Conservation (phyloP, 306 rosid species). For the Begonia peltatifolia region DNA sequence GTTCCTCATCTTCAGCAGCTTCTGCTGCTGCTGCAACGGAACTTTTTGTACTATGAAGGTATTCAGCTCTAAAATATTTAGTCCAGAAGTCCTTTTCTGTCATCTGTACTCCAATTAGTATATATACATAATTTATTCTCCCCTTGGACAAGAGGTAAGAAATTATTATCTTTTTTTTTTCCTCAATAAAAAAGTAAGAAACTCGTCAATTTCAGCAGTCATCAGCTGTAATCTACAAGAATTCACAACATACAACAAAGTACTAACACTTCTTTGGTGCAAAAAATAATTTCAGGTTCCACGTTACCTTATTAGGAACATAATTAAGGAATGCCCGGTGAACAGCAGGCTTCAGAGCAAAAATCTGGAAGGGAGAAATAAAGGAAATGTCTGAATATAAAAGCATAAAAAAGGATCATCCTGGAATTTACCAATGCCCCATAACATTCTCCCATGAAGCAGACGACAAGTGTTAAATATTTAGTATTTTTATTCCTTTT, state of each 20-base stretch:
- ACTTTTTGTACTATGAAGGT: slow-evolving; percentile 75
- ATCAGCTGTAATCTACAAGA: background rate
- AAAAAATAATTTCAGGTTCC: slow-evolving; percentile 6
- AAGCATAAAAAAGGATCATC: too few species aligned
- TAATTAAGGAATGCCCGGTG: slow-evolving; percentile 71
- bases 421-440: too few species aligned
- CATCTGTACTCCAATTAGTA: slow-evolving; percentile 38
- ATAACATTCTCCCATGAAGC: slow-evolving; percentile 40
- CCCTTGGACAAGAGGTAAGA: too few species aligned
- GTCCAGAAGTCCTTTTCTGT: slow-evolving; percentile 88
- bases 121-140: too few species aligned
- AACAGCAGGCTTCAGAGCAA: slow-evolving; percentile 90
- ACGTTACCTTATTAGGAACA: slow-evolving; percentile 73
- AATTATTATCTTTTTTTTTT: too few species aligned
- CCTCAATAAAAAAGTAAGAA: too few species aligned
- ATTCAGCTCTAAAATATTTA: slow-evolving; percentile 90
- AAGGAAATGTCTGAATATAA: background rate
- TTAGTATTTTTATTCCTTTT: too few species aligned
- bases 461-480: background rate
- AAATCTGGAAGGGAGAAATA: slow-evolving; percentile 44
- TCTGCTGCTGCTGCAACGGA: slow-evolving; percentile 82
- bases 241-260: background rate
- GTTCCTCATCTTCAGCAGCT: slow-evolving; percentile 99
- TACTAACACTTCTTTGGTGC: background rate
- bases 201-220: too few species aligned